Evolutionary conservation across 176 grass and related monocot species (phyloP).

Genomic region (Calamus simplicifolius): DNA sequence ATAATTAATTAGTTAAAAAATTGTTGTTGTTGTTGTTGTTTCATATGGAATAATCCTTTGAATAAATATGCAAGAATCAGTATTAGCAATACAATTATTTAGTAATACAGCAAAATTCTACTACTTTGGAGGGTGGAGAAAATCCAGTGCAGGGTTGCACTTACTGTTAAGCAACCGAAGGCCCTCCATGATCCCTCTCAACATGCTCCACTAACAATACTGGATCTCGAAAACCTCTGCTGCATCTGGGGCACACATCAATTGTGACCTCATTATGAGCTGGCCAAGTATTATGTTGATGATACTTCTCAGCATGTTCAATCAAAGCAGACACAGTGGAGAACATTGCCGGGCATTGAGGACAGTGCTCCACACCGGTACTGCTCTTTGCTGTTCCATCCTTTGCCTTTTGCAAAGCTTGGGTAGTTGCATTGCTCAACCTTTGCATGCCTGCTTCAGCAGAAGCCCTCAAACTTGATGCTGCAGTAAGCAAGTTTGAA

Average conservation of each 20-base stretch:
- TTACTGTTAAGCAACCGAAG: slow-evolving; percentile 12
- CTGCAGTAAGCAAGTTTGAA: slow-evolving; percentile 56
- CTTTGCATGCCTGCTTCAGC: slow-evolving; percentile 86
- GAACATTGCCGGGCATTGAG: slow-evolving; percentile 70
- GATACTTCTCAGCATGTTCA: slow-evolving; percentile 57
- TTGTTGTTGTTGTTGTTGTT: too few species aligned
- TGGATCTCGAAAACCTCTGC: slow-evolving; percentile 74
- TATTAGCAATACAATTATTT: too few species aligned
- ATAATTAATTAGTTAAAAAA: too few species aligned
- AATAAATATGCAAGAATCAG: too few species aligned
- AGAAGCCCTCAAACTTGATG: slow-evolving; percentile 60
- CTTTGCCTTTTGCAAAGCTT: slow-evolving; percentile 70
- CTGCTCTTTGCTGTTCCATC: slow-evolving; percentile 39
- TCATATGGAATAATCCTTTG: too few species aligned
- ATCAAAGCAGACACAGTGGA: slow-evolving; percentile 57
- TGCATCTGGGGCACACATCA: slow-evolving; percentile 86
- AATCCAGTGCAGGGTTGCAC: too few species aligned
- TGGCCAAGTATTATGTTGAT: slow-evolving; percentile 37
- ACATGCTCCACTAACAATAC: slow-evolving; percentile 92
- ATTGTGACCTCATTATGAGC: slow-evolving; percentile 30
- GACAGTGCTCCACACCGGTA: slow-evolving; percentile 58
- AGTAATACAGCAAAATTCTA: too few species aligned
- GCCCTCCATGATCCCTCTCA: slow-evolving; percentile 86
- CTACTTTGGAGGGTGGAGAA: too few species aligned
- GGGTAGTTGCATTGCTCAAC: slow-evolving; percentile 57